Evolutionary conservation across 2,329 filamentous ascomycete species (phyloP), one percentile per base, ranked within the genome.

Genomic region (Bertia moriformis): DNA sequence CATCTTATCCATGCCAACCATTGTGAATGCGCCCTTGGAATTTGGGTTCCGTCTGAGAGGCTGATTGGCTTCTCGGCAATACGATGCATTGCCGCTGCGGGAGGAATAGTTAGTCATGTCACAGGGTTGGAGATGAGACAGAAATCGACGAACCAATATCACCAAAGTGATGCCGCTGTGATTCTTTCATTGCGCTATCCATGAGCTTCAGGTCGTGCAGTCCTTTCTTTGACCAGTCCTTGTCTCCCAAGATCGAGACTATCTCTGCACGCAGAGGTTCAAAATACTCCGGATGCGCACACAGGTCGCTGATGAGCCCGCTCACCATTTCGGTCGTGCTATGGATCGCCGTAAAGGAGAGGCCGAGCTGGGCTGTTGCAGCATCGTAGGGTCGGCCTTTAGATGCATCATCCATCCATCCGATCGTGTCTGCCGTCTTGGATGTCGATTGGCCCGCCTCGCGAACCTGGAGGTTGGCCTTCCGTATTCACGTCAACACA

Each of bases 321-420:
- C 43, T 47, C 2, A 51, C 22, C 18, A 52, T 33, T 19, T 53
- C 50, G 1, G 47, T 40, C 0, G 48, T 47, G 4, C 46, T 50
- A 30, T 51, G 46, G 12, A 51, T 49, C 4, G 48, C 41, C 3
- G 45, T 49, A 5, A 48, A 10, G 1, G 50, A 48, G 12, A 53
- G 18, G 1, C 38, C 18, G 12, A 52, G 19, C 15, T 53, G 51
- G 4, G 39, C 29, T 1, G 46, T 20, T 1, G 44, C 42, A 3
- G 46, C 43, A 29, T 50, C 43, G 36, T 48, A 53, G 3, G 39
- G 17, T 1, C 41, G 42, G 4, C 50, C 47, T 12, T 47, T 44
- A 4, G 51, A 44, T 27, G 12, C 37, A 27, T 50, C 42, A 18
- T 55, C 51, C 32, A 47, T 40, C 51, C 49, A 54, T 3, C 51